Evolutionary conservation across 305 asterid species (phyloP).

Genomic region (Fraxinus platypoda): DNA sequence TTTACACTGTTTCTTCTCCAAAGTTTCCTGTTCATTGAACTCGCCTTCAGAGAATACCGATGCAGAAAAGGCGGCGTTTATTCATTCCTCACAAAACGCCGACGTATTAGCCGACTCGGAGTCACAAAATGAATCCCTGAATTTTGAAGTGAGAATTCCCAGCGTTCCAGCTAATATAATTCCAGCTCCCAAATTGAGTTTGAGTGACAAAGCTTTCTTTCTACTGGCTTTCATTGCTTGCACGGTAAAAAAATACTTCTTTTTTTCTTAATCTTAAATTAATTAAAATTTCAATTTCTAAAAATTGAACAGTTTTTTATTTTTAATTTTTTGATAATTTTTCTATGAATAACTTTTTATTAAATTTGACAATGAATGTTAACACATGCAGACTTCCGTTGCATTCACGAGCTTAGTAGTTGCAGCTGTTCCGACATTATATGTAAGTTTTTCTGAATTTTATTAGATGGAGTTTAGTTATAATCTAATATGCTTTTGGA

Average conservation of each 20-base stretch:
- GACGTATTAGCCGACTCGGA: slow-evolving; percentile 25
- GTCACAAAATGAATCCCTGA: slow-evolving; percentile 33
- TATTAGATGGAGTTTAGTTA: background rate
- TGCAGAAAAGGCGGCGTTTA: slow-evolving; percentile 18
- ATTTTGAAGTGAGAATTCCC: slow-evolving; percentile 54
- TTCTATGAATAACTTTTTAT: background rate
- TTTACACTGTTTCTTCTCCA: slow-evolving; percentile 23
- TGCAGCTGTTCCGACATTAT: slow-evolving; percentile 78
- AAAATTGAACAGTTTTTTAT: background rate
- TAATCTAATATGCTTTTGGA: background rate
- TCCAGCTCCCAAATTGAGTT: slow-evolving; percentile 49
- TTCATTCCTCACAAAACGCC: slow-evolving; percentile 20
- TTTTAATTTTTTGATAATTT: background rate
- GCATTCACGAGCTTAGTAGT: slow-evolving; percentile 67
- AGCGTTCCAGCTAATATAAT: slow-evolving; percentile 32
- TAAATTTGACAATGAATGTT: slow-evolving; percentile 4
- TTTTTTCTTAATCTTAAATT: background rate
- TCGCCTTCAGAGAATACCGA: slow-evolving; percentile 20
- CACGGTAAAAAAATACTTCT: slow-evolving; percentile 45
- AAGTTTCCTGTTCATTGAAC: slow-evolving; percentile 26
- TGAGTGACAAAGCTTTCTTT: slow-evolving; percentile 62
- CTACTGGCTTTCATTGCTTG: slow-evolving; percentile 67
- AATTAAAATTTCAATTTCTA: background rate
- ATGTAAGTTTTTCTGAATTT: slow-evolving; percentile 40
- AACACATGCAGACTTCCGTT: slow-evolving; percentile 52